Base-by-base conservation (phyloP, 805 yeast genomes). In the Teunomyces atbi region DNA sequence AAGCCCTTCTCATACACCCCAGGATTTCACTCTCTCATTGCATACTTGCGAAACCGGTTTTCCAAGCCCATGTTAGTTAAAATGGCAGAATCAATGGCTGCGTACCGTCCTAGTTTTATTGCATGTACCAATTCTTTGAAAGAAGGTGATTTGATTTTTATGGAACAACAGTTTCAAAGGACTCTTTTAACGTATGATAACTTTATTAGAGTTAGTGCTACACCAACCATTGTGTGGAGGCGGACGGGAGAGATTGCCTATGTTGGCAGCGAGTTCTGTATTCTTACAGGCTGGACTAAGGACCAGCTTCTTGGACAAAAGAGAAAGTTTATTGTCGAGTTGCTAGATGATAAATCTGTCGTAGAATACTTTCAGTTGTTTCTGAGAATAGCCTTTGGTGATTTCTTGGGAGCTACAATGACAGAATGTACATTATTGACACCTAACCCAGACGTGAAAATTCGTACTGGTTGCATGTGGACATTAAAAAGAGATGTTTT, bases 141-240 rank as follows among this genome's bases (percentile, higher is more conserved):
- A 47, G 96, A 89, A 56, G 95, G 88, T 35, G 99, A 92, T 63
- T 74, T 91, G 65, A 86, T 92, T 2, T 92, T 92, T 60, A 89
- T 94, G 86, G 99, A 92, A 61, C 96, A 92, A 68, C 88, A 96
- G 56, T 92, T 91, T 68, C 98, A 92, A 65, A 72, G 99, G 38
- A 90, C 98, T 0, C 69, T 92, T 30, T 69, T 92, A 37, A 96
- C 95, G 50, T 92, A 90, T 62, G 91, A 89, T 49, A 86, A 84
- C 62, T 87, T 88, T 61, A 86, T 94, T 33, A 76, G 82, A 18
- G 82, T 86, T 16, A 82, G 89, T 28, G 97, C 97, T 0, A 92
- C 97, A 0, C 98, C 98, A 2, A 90, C 97, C 0, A 79, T 92
- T 18, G 92, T 90, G 3, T 92, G 98, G 98, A 74, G 99, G 54